Conservation (phyloP, 108 stramenopile genomes). For the Cyclotella kingstonii region DNA sequence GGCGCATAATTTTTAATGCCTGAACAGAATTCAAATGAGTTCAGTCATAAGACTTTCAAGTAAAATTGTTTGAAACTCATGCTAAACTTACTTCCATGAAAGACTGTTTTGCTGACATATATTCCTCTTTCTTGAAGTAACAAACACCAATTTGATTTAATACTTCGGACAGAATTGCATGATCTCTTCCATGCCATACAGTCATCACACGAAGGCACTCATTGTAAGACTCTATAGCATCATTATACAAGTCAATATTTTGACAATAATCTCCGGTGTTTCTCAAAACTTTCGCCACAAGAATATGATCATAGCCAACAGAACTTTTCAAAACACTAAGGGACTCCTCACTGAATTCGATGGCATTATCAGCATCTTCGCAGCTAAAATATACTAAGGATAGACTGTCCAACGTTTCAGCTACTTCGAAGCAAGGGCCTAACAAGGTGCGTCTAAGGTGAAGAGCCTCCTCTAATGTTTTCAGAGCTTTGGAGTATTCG, state of each 20-base stretch:
- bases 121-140: conserved; percentile 44
- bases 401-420: conserved; percentile 40
- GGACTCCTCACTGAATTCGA: conserved; percentile 38
- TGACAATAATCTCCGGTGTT: conserved; percentile 42
- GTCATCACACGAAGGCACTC: conserved; percentile 45
- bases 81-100: conserved; percentile 37
- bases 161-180: conserved; percentile 31
- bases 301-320: conserved; percentile 37
- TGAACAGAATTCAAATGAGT: conserved; percentile 6
- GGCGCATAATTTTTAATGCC: conserved; percentile 41
- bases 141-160: conserved; percentile 48
- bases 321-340: conserved; percentile 25
- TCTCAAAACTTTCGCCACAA: conserved; percentile 39
- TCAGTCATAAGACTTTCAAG: neutral
- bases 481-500: conserved; percentile 34
- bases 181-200: conserved; percentile 37
- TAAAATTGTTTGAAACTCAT: neutral
- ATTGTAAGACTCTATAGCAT: conserved; percentile 41
- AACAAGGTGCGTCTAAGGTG: conserved; percentile 13
- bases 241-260: conserved; percentile 21
- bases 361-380: conserved; percentile 31
- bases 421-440: conserved; percentile 34
- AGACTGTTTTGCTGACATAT: conserved; percentile 32
- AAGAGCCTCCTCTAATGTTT: conserved; percentile 36
- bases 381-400: conserved; percentile 36